Evolutionary conservation across 805 yeast species (phyloP).

Genomic region (Yueomyces sinensis): DNA sequence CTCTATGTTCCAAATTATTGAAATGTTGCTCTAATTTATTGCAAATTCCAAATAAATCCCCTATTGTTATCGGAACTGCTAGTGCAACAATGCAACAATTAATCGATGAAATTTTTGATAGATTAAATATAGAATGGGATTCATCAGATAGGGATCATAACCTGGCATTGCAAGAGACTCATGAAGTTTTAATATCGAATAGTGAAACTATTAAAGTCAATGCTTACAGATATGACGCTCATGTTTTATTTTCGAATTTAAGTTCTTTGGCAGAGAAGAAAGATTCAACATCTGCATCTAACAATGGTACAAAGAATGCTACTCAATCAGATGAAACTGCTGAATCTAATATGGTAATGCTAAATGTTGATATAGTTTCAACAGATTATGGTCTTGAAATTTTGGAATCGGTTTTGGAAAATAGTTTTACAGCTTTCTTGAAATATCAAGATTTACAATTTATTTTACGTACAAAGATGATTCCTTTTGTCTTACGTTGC

Average conservation of each 20-base stretch:
- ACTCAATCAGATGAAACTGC: slow-evolving; percentile 34
- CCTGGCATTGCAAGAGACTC: slow-evolving; percentile 9
- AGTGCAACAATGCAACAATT: slow-evolving; percentile 87
- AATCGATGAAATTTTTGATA: slow-evolving; percentile 67
- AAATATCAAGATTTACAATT: slow-evolving; percentile 51
- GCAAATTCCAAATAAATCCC: slow-evolving; percentile 53
- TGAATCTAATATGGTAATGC: slow-evolving; percentile 31
- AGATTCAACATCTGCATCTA: slow-evolving; percentile 2
- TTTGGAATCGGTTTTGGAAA: slow-evolving; percentile 62
- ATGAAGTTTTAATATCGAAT: slow-evolving; percentile 33
- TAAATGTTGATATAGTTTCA: slow-evolving; percentile 39
- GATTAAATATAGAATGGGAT: slow-evolving; percentile 22
- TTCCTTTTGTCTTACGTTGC: slow-evolving; percentile 62
- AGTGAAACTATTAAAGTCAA: slow-evolving; percentile 31
- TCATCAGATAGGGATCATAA: slow-evolving; percentile 20
- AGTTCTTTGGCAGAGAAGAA: slow-evolving; percentile 33
- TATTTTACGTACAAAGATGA: slow-evolving; percentile 51
- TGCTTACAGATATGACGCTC: slow-evolving; percentile 54
- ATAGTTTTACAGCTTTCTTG: slow-evolving; percentile 44
- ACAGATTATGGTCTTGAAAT: slow-evolving; percentile 69
- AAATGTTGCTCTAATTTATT: slow-evolving; percentile 54
- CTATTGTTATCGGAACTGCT: slow-evolving; percentile 79
- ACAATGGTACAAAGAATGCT: slow-evolving; percentile 1
- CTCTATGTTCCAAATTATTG: slow-evolving; percentile 42
- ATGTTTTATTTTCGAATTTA: slow-evolving; percentile 55